Conservation (phyloP, 2,329 filamentous ascomycete species). For the Lojkania enalia region DNA sequence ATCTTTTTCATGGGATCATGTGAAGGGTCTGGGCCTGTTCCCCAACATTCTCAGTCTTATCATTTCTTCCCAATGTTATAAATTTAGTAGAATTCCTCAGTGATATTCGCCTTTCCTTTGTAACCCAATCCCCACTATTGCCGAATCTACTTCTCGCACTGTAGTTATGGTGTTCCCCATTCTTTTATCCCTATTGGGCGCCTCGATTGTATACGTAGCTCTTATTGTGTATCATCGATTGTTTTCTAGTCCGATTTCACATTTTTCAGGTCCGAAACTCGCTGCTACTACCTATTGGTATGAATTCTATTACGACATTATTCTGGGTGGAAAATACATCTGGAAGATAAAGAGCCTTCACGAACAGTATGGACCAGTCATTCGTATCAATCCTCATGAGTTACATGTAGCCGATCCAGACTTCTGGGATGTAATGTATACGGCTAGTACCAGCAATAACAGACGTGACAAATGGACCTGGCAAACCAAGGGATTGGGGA, state of each 20-base stretch:
- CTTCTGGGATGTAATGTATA: slow-evolving; percentile 1
- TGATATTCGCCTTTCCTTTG: too few relatives aligned
- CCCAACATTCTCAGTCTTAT: too few relatives aligned
- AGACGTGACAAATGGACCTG: slow-evolving; percentile 30
- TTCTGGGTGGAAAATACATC: slow-evolving; percentile 12
- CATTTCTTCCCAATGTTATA: too few relatives aligned
- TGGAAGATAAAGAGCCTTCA: slow-evolving; percentile 5
- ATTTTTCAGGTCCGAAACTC: slow-evolving; percentile 29
- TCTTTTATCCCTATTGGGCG: slow-evolving; percentile 1
- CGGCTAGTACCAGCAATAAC: slow-evolving; percentile 18
- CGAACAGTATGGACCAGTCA: slow-evolving; percentile 10
- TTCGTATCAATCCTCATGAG: slow-evolving; percentile 3
- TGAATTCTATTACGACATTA: slow-evolving; percentile 30
- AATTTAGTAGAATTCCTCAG: too few relatives aligned
- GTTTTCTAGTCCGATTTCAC: slow-evolving; percentile 22
- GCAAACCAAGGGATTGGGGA: slow-evolving; percentile 31
- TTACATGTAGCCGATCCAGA: slow-evolving; percentile 1
- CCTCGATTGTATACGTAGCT: slow-evolving; percentile 1
- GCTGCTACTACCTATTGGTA: slow-evolving; percentile 27
- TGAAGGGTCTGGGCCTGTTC: too few relatives aligned
- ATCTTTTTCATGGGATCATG: too few relatives aligned
- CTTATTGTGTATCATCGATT: slow-evolving; percentile 10
- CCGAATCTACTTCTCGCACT: too few relatives aligned
- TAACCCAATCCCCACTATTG: too few relatives aligned
- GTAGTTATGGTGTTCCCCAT: slow-evolving; percentile 4